phyloP scores from a whole-genome alignment of 331 rosid species.

The Erythrophleum ivorense region DNA sequence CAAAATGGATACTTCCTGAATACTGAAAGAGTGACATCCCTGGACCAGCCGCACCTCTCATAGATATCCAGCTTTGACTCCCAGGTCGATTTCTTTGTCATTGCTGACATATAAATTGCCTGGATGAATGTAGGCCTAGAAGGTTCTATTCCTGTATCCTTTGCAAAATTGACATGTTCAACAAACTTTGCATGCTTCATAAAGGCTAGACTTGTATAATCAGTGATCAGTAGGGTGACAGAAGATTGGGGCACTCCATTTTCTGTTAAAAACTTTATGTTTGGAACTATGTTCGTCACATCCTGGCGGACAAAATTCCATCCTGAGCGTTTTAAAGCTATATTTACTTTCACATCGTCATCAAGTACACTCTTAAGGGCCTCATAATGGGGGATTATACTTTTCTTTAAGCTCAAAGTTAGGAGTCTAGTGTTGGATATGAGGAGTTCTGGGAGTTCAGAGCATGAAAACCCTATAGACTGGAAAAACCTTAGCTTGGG shows the following conservation, averaged over 20 bases:
- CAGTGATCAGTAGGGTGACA: neutral
- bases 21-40: constrained; percentile 34
- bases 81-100: too few species aligned
- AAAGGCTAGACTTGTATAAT: neutral
- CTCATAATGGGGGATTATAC: neutral
- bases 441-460: too few species aligned
- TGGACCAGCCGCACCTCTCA: neutral
- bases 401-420: neutral
- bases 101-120: neutral
- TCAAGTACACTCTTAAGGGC: neutral
- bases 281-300: neutral
- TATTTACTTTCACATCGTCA: too few species aligned
- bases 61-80: too few species aligned
- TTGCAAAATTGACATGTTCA: neutral
- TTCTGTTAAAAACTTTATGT: neutral
- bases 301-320: neutral
- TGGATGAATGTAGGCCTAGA: neutral
- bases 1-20: constrained; percentile 37
- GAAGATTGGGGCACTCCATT: neutral
- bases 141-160: constrained; percentile 28
- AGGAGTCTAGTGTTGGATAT: neutral
- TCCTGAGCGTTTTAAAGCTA: neutral
- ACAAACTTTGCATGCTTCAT: neutral
- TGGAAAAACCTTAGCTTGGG: neutral
- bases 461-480: neutral